Base-by-base conservation (phyloP, 371 early-diverging fungal genomes). In the Mortierella sp. region DNA sequence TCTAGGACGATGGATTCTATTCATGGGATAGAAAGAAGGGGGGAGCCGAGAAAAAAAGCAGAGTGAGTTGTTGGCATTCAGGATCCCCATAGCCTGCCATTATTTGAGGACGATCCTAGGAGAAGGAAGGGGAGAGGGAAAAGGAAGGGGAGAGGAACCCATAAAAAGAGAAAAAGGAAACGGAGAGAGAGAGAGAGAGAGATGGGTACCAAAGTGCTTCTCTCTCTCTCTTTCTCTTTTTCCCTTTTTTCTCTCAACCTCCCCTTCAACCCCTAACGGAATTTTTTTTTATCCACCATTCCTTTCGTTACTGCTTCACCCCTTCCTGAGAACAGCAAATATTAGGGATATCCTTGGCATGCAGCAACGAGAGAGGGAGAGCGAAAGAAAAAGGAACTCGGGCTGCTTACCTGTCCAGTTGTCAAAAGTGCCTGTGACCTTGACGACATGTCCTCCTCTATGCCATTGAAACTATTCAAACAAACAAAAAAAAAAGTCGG, bases 361-460 rank as follows among this genome's bases (percentile, higher is more conserved):
- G 37, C 7, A 9, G 60, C 45, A 26, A 25, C 26, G 12, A 26
- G 23, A 19, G 19, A 65, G 4, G 37, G 19, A n/a, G 6, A 6
- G 26, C 6, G 21, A 43, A 0, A 44, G 15, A 16, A 12, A 45
- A 14, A 21, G 15, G 19, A 11, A 37, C 28, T n/a, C 30, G 16
- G 21, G 55, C 18, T 55, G 29, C 64, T 69, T 84, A 87, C 87
- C 66, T 74, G 71, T 45, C 88, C 88, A 88, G 60, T 85, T 81
- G 64, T 86, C 84, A 75, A 86, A 88, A 46, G 81, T 82, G 16
- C 88, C 87, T 44, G 87, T 88, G 62, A 88, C 66, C 47, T 81
- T 75, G 52, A 86, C 86, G 44, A 63, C 69, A 19, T 69, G 64
- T 44, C 85, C 88, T 21, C 86, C 87, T 44, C 84, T 81, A 25